These are phyloP conservation scores for Medicago lupulina DNA, from an alignment of 306 rosid genomes.

Conservation along the genomic window DNA sequence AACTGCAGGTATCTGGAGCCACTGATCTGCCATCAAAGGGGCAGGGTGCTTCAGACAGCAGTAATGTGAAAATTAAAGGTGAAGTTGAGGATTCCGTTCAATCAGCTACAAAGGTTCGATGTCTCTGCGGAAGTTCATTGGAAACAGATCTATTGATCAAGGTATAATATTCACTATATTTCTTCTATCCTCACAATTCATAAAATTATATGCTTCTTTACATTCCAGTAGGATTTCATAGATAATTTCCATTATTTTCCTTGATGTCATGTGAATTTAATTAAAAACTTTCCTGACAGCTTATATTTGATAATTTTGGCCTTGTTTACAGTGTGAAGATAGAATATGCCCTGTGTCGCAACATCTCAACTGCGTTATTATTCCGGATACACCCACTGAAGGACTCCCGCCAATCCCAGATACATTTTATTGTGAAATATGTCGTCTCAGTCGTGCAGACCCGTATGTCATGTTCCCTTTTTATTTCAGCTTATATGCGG, in stretches of 20 bases:
- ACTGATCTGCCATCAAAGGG: conserved; percentile 86
- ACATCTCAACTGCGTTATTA: conserved; percentile 83
- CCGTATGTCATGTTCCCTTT: conserved; percentile 68
- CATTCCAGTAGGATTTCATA: neutral
- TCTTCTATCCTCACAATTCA: conserved; percentile 13
- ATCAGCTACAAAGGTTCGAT: conserved; percentile 71
- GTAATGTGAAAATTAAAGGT: conserved; percentile 73
- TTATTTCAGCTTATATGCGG: conserved; percentile 36
- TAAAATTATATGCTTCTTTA: conserved; percentile 28
- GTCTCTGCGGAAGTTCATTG: conserved; percentile 81
- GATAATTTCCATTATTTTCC: conserved; percentile 2
- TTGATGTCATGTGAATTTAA: neutral
- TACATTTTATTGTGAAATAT: conserved; percentile 78
- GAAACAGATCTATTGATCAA: conserved; percentile 79
- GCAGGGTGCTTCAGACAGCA: conserved; percentile 74
- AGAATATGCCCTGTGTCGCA: conserved; percentile 81
- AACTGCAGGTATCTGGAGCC: conserved; percentile 86
- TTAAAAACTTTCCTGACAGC: conserved; percentile 4
- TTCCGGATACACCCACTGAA: conserved; percentile 82
- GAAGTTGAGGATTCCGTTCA: conserved; percentile 74
- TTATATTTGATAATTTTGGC: conserved; percentile 16
- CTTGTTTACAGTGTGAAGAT: conserved; percentile 85
- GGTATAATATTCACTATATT: conserved; percentile 53
- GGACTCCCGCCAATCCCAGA: conserved; percentile 70
- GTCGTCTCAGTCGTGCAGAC: conserved; percentile 94